These are phyloP conservation scores for Dalbergia cochinchinensis DNA, from an alignment of 306 rosid species.

Conservation along the genomic window DNA sequence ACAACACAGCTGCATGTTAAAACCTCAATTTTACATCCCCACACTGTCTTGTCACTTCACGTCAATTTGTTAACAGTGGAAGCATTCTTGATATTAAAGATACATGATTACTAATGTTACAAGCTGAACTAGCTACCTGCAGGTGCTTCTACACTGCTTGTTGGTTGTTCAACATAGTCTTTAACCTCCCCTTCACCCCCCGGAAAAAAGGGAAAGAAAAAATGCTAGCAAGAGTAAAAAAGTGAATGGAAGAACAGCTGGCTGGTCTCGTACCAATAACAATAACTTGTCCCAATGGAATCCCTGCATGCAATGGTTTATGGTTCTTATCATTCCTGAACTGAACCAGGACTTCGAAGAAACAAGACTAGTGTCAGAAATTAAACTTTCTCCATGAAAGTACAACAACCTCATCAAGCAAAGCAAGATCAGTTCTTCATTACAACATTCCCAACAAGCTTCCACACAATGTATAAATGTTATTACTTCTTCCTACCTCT, in stretches of 20 bases:
- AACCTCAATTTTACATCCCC: background rate
- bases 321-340: constrained; percentile 35
- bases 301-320: constrained; percentile 43
- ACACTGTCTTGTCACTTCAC: constrained; percentile 22
- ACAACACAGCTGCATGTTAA: background rate
- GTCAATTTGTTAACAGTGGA: constrained; percentile 19
- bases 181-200: background rate
- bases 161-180: background rate
- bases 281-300: constrained; percentile 14
- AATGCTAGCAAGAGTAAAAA: background rate
- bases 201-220: background rate
- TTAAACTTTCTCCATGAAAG: constrained; percentile 5
- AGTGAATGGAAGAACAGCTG: constrained; percentile 23
- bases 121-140: constrained; percentile 6
- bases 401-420: constrained; percentile 23
- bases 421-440: constrained; percentile 32
- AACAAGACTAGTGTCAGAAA: constrained; percentile 25
- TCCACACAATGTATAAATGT: constrained; percentile 29
- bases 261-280: constrained; percentile 30
- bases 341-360: constrained; percentile 19
- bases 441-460: constrained; percentile 33
- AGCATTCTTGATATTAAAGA: constrained; percentile 31
- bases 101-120: constrained; percentile 46
- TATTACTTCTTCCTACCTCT: constrained; percentile 37
- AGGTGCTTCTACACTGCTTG: background rate